A percentile compares a stretch with the other conserved stretches of the same genome.
phyloP scores from a whole-genome alignment of 805 yeast species.

The Maudiozyma bulderi region DNA sequence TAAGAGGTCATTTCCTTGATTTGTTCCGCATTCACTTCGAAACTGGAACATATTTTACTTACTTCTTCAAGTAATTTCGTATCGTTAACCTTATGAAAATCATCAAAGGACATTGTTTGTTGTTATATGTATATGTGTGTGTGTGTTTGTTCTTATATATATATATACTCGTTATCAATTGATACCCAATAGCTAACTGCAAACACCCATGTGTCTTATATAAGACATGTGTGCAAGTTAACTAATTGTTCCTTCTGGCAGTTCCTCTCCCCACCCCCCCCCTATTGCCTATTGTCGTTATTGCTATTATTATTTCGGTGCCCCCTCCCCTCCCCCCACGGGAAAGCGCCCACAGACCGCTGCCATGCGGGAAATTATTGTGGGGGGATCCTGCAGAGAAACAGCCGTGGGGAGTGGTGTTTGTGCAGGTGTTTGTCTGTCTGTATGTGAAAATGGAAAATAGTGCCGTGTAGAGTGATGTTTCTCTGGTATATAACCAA shows the following conservation, averaged over 20 bases:
- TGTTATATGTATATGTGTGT: neutral
- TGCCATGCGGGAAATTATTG: too few species aligned
- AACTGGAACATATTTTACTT: conserved; percentile 20
- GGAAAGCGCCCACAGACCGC: too few species aligned
- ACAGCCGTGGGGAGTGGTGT: too few species aligned
- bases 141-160: neutral
- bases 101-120: conserved; percentile 22
- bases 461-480: too few species aligned
- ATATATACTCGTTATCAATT: neutral
- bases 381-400: too few species aligned
- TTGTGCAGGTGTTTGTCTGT: too few species aligned
- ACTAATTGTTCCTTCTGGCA: neutral
- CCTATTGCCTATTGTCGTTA: neutral
- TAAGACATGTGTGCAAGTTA: too few species aligned
- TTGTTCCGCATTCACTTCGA: conserved; percentile 18
- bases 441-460: too few species aligned
- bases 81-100: conserved; percentile 20
- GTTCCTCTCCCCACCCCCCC: neutral
- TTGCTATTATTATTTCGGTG: neutral
- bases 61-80: conserved; percentile 16
- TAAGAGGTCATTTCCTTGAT: conserved; percentile 33
- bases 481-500: too few species aligned
- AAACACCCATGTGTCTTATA: neutral
- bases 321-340: neutral
- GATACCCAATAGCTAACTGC: neutral